Base-by-base conservation (phyloP, 2,329 filamentous ascomycete species). In the Trichoderma harzianum region DNA sequence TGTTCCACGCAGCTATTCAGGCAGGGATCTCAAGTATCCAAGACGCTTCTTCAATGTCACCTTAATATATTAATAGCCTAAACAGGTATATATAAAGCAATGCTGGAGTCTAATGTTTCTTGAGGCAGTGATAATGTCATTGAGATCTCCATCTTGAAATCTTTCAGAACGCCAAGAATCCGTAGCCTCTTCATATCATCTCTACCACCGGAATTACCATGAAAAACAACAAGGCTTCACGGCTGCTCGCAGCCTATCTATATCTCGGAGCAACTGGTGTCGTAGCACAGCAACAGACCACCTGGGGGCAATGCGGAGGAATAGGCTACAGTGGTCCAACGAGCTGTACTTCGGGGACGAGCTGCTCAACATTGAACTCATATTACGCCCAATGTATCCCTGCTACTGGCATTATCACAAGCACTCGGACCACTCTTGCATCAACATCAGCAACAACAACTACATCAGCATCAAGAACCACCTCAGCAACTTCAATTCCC, bases 341-440 rank as follows among this genome's bases (percentile, higher is more conserved):
- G 24, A 67, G 32, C 12, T 67, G 64, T 57, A 53, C 55, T 39
- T 12, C 64, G 5, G 64, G 64, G 21, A 11, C 64, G 10, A 55
- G 30, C 16, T 67, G 64, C 32, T 67, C 64, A 39, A 67, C 64
- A 3, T 11, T 34, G 11, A 57, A 57, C n/a, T 16, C 64, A 39
- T 67, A 67, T 18, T 67, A 67, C 39, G 64, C 64, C 16, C 64
- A 67, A 30, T 67, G 64, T 57, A 14, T 39, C 21, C 64, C 64
- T 39, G 47, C 30, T 39, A 67, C 64, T 4, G 64, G 64, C 14
- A 55, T 67, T 0, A 28, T 67, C 64, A 67, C 63, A 0, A 65
- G 62, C n/a, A 65, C 62, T 5, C 53, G 53, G 16, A 65, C 34
- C 61, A 47, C 61, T n/a, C 47, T 24, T 53, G 47, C 47, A 0